phyloP scores from a whole-genome alignment of 192 early-diverging fungal genomes.

The Coemansia sp. region DNA sequence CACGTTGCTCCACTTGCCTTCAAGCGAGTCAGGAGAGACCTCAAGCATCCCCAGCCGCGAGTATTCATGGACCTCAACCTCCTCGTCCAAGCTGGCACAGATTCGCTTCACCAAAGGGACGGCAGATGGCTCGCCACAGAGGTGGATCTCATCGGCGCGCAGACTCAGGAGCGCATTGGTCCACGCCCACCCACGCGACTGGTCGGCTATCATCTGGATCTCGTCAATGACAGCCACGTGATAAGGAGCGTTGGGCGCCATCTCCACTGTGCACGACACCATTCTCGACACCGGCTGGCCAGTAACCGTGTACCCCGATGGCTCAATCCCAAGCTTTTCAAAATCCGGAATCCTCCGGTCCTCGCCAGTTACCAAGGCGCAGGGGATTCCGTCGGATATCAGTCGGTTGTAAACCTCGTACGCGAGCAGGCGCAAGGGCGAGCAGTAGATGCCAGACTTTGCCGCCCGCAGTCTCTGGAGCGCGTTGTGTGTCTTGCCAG shows the following conservation, averaged over 20 bases:
- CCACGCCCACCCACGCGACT: slow-evolving; percentile 92
- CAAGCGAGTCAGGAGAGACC: slow-evolving; percentile 57
- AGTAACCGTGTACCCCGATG: slow-evolving; percentile 11
- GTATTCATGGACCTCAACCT: slow-evolving; percentile 76
- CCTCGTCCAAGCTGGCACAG: slow-evolving; percentile 70
- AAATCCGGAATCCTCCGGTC: slow-evolving; percentile 65
- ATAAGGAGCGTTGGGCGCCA: slow-evolving; percentile 62
- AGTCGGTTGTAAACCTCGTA: slow-evolving; percentile 90
- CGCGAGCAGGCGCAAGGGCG: slow-evolving; percentile 88
- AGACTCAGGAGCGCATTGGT: slow-evolving; percentile 80
- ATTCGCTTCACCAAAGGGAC: slow-evolving; percentile 77
- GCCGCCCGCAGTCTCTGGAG: slow-evolving; percentile 64
- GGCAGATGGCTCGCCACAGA: slow-evolving; percentile 90
- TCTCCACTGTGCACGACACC: slow-evolving; percentile 85
- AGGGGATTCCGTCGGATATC: slow-evolving; percentile 70
- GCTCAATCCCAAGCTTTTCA: slow-evolving; percentile 19
- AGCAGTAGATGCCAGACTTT: slow-evolving; percentile 76
- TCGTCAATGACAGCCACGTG: slow-evolving; percentile 95
- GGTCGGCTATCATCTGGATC: slow-evolving; percentile 94
- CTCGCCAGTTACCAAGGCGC: slow-evolving; percentile 90
- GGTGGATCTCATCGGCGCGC: slow-evolving; percentile 80
- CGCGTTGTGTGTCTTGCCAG: slow-evolving; percentile 92
- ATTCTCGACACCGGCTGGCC: slow-evolving; percentile 48
- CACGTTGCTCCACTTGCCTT: slow-evolving; percentile 59
- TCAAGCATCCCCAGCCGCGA: slow-evolving; percentile 69